These are phyloP conservation scores for Colletotrichum sp. DNA, from an alignment of 2,329 filamentous ascomycete genomes.

Conservation along the genomic window DNA sequence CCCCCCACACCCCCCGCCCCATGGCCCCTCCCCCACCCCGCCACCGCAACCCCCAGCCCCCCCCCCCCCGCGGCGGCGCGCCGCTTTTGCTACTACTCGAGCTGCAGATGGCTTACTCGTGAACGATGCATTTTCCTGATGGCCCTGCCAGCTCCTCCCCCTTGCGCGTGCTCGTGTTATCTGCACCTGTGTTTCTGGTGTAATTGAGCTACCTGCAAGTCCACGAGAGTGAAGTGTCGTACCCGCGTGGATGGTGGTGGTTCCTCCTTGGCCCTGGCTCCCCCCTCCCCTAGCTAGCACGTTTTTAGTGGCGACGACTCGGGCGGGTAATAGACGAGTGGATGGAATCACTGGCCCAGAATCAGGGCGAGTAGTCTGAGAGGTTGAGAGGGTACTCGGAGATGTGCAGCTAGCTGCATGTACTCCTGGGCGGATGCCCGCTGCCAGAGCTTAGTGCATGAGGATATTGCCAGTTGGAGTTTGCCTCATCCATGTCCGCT, in stretches of 20 bases:
- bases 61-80: too few relatives aligned
- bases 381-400: background rate
- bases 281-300: background rate
- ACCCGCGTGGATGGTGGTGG: background rate
- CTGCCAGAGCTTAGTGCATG: constrained; percentile 7
- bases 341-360: background rate
- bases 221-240: background rate
- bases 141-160: background rate
- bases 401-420: background rate
- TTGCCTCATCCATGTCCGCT: constrained; percentile 3
- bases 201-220: background rate
- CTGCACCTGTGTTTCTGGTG: background rate
- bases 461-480: constrained; percentile 5
- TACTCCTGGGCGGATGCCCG: constrained; percentile 2
- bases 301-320: background rate
- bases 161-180: background rate
- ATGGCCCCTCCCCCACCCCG: too few relatives aligned
- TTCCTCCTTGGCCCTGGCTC: background rate
- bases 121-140: background rate
- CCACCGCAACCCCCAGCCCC: too few relatives aligned
- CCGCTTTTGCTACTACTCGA: background rate
- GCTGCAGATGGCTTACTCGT: background rate
- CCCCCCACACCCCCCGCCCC: too few relatives aligned
- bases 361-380: background rate
- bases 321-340: background rate